A percentile compares a stretch with the other conserved stretches of the same genome.
phyloP scores from a whole-genome alignment of 192 early-diverging fungal species.

The Gigaspora rosea region DNA sequence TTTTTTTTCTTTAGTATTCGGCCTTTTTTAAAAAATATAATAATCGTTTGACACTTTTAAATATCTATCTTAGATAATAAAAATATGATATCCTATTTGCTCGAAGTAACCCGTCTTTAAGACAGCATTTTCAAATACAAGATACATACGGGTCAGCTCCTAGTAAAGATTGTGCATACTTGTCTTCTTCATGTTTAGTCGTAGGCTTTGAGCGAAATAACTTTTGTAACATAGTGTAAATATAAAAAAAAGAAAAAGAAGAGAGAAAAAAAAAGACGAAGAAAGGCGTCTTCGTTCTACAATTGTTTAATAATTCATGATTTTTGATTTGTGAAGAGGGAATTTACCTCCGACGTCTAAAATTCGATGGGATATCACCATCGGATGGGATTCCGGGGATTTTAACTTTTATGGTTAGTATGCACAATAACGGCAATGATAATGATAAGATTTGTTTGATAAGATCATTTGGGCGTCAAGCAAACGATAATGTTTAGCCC shows the following conservation, averaged over 20 bases:
- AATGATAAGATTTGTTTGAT: too few species aligned
- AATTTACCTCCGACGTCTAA: too few species aligned
- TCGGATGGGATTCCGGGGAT: too few species aligned
- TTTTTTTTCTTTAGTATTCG: too few species aligned
- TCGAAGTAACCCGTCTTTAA: not conserved
- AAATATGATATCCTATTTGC: not conserved
- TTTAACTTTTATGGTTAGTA: too few species aligned
- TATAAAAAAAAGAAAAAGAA: not conserved
- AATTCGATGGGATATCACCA: too few species aligned
- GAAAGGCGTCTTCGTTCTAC: not conserved
- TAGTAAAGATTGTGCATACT: constrained; percentile 22
- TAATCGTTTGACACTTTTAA: too few species aligned
- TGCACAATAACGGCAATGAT: too few species aligned
- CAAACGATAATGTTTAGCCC: too few species aligned
- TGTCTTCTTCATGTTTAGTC: constrained; percentile 13
- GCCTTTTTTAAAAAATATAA: too few species aligned
- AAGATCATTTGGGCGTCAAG: too few species aligned
- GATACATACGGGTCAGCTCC: constrained; percentile 27
- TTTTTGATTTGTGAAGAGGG: too few species aligned
- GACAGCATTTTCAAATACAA: not conserved
- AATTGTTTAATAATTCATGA: not conserved
- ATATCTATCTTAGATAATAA: not conserved
- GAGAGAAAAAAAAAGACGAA: not conserved
- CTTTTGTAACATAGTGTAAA: constrained; percentile 17
- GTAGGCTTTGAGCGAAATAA: constrained; percentile 23